phyloP scores from a whole-genome alignment of 345 rosid genomes.

The Eucalyptus tenuipes region DNA sequence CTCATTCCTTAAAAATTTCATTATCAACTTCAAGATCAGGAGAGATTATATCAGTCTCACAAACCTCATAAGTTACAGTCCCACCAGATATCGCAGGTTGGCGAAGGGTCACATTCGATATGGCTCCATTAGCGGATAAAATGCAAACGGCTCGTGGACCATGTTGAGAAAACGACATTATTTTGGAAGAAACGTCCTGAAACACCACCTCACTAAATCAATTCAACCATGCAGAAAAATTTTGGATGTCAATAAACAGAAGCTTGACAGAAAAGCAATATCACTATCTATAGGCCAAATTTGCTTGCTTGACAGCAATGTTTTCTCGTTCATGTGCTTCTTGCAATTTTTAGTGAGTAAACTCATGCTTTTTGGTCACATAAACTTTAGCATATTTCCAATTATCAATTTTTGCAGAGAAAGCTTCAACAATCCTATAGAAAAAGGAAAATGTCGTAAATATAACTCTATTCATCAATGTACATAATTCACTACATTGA shows the following conservation, averaged over 20 bases:
- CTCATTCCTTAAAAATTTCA: not conserved
- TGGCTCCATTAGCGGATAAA: slow-evolving; percentile 65
- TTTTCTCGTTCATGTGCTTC: not conserved
- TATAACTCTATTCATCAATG: not conserved
- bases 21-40: not conserved
- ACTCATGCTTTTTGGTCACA: not conserved
- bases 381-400: not conserved
- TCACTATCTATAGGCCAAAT: not conserved
- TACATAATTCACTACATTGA: not conserved
- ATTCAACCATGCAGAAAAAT: not conserved
- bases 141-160: slow-evolving; percentile 57
- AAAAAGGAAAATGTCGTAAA: not conserved
- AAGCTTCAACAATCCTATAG: not conserved
- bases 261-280: not conserved
- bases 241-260: not conserved
- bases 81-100: slow-evolving; percentile 69
- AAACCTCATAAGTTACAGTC: slow-evolving; percentile 67
- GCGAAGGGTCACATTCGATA: slow-evolving; percentile 68
- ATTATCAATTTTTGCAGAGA: not conserved
- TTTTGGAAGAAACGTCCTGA: slow-evolving; percentile 55
- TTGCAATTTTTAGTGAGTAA: not conserved
- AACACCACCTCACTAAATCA: not conserved
- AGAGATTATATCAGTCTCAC: not conserved
- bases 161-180: slow-evolving; percentile 61
- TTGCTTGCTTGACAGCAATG: not conserved